Evolutionary conservation across 192 early-diverging fungal species (phyloP), one percentile per base, ranked within the genome.

Genomic region (Entomortierella chlamydospora): DNA sequence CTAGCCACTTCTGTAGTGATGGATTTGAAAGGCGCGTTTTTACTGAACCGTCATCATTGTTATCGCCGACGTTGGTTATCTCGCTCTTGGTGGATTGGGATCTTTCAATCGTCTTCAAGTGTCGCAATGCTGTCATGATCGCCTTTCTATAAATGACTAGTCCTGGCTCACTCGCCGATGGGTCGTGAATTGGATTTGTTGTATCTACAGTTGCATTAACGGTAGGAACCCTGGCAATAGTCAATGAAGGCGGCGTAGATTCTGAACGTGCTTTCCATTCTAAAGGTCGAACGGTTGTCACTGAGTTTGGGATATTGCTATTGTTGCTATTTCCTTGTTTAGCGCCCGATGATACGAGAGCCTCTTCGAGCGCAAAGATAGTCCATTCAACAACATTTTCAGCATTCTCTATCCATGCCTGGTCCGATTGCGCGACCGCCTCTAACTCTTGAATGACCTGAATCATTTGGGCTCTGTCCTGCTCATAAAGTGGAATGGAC

Each of bases 401-500:
- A 7, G 57, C 20, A 50, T 61, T 58, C 4, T 54, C 51, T 7
- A 69, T 70, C 68, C 68, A 70, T 1, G n/a, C 31, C 47, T 60
- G 76, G 5, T 79, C 76, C 30, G 60, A 23, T 34, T 60, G 47
- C 2, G 61, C 30, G 2, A 55, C 30, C 6, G 45, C 22, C 9
- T 79, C 63, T 30, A 79, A 20, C 17, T 70, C 63, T 23, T 70
- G 76, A 20, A 79, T 55, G 49, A 61, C 33, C 9, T 66, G 54
- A 18, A 53, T 42, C 76, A 79, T 79, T 17, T 61, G 47, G 8
- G 9, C 28, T 1, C 54, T 55, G 9, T 79, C 62, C 34, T 70
- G 57, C 34, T 79, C 68, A 41, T 79, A 70, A 13, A 66, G 28
- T 7, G 76, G 76, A 12, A 79, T 70, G 18, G 51, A 42, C 76